Evolutionary conservation across 352 stramenopile species (phyloP).

Genomic region (Phytophthora brassicae): DNA sequence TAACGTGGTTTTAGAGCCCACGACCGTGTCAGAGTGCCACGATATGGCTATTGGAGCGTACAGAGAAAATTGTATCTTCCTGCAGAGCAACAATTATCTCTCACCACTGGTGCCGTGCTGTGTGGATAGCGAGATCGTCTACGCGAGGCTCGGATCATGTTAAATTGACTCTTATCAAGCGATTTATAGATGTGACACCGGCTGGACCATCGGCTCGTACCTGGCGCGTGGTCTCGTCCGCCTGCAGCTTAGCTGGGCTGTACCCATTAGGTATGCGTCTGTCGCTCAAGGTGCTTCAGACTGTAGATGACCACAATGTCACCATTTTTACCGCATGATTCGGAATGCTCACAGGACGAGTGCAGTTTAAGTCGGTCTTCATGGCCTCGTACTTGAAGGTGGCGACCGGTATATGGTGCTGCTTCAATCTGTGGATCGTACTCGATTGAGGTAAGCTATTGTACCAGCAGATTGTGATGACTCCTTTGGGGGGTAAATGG

Average conservation of each 20-base stretch:
- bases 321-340: not conserved
- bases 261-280: not conserved
- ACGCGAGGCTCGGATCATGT: slow-evolving; percentile 39
- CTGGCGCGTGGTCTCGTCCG: slow-evolving; percentile 44
- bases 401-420: not conserved
- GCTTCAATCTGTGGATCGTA: not conserved
- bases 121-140: slow-evolving; percentile 62
- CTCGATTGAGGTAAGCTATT: not conserved
- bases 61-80: slow-evolving; percentile 44
- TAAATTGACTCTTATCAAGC: slow-evolving; percentile 61
- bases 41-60: slow-evolving; percentile 39
- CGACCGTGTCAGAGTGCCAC: slow-evolving; percentile 48
- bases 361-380: not conserved
- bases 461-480: too few relatives aligned
- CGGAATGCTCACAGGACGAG: not conserved
- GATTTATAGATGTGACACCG: slow-evolving; percentile 36
- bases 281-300: not conserved
- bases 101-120: slow-evolving; percentile 46
- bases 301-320: not conserved
- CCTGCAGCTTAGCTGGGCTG: not conserved
- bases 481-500: slow-evolving; percentile 35
- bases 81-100: slow-evolving; percentile 42
- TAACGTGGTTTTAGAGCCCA: slow-evolving; percentile 18
- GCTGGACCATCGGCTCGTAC: slow-evolving; percentile 31
- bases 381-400: not conserved